Evolutionary conservation across 805 yeast genomes (phyloP).

Genomic region (Dipodascus albidus): DNA sequence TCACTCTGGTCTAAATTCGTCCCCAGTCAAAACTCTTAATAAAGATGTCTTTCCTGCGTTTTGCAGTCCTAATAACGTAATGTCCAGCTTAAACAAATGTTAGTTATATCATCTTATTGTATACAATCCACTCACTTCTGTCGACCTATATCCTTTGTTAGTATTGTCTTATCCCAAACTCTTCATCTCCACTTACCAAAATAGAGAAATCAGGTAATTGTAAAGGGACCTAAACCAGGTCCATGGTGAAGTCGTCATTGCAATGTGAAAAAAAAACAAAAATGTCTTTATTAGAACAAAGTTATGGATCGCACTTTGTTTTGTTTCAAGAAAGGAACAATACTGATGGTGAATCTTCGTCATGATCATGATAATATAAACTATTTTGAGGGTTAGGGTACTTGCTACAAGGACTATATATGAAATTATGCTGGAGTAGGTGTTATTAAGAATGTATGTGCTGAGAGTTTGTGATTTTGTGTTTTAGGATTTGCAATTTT

Average conservation of each 20-base stretch:
- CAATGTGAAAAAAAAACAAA: neutral
- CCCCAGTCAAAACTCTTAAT: slow-evolving; percentile 22
- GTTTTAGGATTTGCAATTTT: neutral
- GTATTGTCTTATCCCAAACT: neutral
- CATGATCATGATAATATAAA: neutral
- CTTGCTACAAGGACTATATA: no score
- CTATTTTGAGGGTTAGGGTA: neutral
- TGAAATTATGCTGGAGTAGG: no score
- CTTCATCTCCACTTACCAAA: slow-evolving; percentile 16
- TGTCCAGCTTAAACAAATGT: slow-evolving; percentile 21
- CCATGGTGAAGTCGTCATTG: slow-evolving; percentile 9
- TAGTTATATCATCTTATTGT: neutral
- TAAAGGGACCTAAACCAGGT: slow-evolving; percentile 17
- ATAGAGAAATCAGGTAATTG: slow-evolving; percentile 23
- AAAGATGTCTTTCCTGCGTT: slow-evolving; percentile 30
- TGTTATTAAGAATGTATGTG: no score
- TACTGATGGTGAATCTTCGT: no score
- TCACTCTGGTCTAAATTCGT: slow-evolving; percentile 7
- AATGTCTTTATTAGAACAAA: no score
- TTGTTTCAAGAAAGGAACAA: no score
- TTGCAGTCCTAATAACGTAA: slow-evolving; percentile 27
- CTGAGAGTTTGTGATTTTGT: no score
- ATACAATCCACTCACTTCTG: neutral
- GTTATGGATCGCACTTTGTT: no score
- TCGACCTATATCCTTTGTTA: slow-evolving; percentile 18